Evolutionary conservation across 345 rosid genomes (phyloP), one percentile per base, ranked within the genome.

Genomic region (Ricinus communis): DNA sequence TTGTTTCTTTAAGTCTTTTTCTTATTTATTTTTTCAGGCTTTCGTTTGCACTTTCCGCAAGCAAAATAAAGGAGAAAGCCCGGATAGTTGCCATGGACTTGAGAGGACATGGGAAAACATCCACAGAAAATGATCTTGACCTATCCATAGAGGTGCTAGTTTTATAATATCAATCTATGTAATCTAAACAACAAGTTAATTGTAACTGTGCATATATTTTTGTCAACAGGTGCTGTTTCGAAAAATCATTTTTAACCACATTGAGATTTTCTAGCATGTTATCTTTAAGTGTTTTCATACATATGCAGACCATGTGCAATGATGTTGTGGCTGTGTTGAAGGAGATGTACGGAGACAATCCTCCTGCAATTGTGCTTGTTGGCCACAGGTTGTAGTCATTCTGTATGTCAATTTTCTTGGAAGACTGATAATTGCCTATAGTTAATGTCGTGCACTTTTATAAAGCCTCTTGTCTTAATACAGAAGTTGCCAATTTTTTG

Each of bases 81-180:
- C 85, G 90, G 13, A 83, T 95, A 31, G 94, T 90, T 81, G 91
- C 96, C 16, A 79, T 95, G 87, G 99, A 95, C 86, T 60, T 92
- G 84, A 88, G 99, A 82, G 99, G 99, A 57, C 99, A 95, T 33
- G 99, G 97, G 45, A 90, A 88, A 71, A 89, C 98, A 33, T 81
- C 75, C 75, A 69, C 97, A 18, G 96, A 88, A 73, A 84, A 90
- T 75, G 99, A 95, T 73, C 71, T 90, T 68, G 93, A 88, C 43
- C 87, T 95, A 65, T 95, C 97, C n/a, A 82, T 95, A 41, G 90
- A 92, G 96, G 99, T 78, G 85, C 69, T 62, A 53, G 3, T 45
- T 41, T 80, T 47, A 30, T 45, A 18, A 4, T 47, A 19, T n/a
- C 58, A 25, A 4, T 43, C 62, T 50, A 46, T 73, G 36, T 46